Evolutionary conservation across 176 grass and related monocot species (phyloP).

Genomic region (Aegilops speltoides): DNA sequence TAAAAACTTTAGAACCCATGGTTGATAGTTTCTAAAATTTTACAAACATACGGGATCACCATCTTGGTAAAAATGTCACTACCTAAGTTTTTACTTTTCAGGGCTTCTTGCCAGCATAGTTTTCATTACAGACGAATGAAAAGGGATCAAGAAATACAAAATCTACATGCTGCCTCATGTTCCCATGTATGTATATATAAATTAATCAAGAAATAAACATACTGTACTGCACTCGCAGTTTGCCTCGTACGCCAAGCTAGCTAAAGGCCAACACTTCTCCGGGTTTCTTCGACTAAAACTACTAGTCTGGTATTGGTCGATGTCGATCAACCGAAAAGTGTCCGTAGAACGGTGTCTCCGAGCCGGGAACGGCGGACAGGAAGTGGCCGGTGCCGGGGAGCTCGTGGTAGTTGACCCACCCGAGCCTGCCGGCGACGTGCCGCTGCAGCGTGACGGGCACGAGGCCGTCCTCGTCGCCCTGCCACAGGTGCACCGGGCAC

Average conservation of each 20-base stretch:
- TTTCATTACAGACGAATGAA: background rate
- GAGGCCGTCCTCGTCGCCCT: constrained; percentile 73
- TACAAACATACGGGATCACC: background rate
- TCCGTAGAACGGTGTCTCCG: constrained; percentile 57
- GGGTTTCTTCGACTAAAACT: background rate
- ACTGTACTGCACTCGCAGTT: background rate
- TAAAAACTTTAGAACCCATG: background rate
- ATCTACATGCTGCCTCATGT: constrained; percentile 18
- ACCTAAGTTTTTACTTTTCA: too few species aligned
- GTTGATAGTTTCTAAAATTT: background rate
- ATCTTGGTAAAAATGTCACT: background rate
- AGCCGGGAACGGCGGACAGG: constrained; percentile 48
- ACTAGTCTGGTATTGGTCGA: background rate
- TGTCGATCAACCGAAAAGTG: constrained; percentile 46
- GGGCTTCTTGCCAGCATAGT: background rate
- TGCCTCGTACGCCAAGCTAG: constrained; percentile 3
- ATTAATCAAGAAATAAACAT: background rate
- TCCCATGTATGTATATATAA: background rate
- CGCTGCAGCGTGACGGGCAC: constrained; percentile 66
- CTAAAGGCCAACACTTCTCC: background rate
- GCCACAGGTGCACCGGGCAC: constrained; percentile 64
- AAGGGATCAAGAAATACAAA: background rate
- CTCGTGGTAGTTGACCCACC: constrained; percentile 66
- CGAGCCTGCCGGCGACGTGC: constrained; percentile 43
- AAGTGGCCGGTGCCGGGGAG: constrained; percentile 60